Base-by-base conservation (phyloP, 352 stramenopile species). In the Globisporangium nunn region DNA sequence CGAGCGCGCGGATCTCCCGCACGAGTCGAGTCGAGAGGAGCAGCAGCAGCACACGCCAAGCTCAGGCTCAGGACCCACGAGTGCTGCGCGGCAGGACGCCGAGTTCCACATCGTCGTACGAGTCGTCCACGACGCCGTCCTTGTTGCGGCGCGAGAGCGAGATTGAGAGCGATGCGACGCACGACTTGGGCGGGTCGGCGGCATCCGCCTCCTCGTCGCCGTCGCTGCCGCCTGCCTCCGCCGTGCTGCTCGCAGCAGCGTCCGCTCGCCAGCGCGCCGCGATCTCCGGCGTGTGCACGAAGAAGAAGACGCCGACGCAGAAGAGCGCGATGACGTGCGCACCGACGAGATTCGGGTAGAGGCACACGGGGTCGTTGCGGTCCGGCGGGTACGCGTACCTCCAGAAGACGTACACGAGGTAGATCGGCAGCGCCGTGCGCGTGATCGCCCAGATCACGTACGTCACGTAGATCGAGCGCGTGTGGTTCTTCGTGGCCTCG, bases 251-350 rank as follows among this genome's bases (percentile, higher is more conserved):
- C 15, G 66, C 59, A 6, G 56, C 37, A 2, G 55, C 58, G 35
- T 70, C 49, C 2, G 64, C 56, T 17, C 53, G 61, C 56, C 65
- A 63, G 23, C 71, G 68, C 12, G 56, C 62, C 12, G 85, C 59
- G 64, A 91, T 77, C 61, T 93, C 83, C 1, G 80, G 81, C 3
- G 78, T 91, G 67, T 90, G 80, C 44, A 90, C 76, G 58, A 88
- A 89, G 61, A 88, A 77, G 59, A 93, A 93, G 12, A 91, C 80
- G 52, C 79, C 77, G 40, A 93, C 69, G 58, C 83, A 93, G 48
- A 91, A 91, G 48, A 91, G 66, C 53, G 83, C 73, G 50, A 93
- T 91, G 55, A 91, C 57, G 66, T 93, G 79, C 7, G 83, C 81
- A 35, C 77, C 78, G 23, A 90, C 71, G 28, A 91, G 51, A 59